phyloP scores from a whole-genome alignment of 495 filamentous ascomycete species.

The Penicillium maclennaniae region DNA sequence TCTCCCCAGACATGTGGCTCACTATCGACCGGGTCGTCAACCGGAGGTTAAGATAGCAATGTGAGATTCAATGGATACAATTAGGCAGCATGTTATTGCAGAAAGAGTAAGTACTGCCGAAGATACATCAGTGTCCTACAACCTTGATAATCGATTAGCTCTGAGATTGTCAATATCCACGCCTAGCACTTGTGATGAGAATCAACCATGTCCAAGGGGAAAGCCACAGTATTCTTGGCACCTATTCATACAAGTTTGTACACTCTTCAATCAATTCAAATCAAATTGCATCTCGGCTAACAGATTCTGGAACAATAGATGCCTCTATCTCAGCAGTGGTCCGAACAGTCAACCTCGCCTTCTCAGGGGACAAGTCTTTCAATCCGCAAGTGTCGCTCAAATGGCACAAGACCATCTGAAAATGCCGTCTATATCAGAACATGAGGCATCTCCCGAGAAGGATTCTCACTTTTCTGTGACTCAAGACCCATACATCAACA shows the following conservation, averaged over 20 bases:
- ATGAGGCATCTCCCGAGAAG: background rate
- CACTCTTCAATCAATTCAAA: background rate
- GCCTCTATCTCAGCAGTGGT: slow-evolving; percentile 13
- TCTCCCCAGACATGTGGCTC: background rate
- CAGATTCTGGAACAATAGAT: background rate
- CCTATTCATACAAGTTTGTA: slow-evolving; percentile 7
- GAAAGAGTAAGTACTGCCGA: background rate
- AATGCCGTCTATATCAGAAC: background rate
- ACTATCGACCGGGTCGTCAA: background rate
- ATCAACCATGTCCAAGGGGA: background rate
- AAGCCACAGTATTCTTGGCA: slow-evolving; percentile 4
- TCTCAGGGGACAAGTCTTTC: slow-evolving; percentile 26
- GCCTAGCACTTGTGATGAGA: background rate
- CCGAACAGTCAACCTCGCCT: slow-evolving; percentile 24
- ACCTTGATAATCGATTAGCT: background rate
- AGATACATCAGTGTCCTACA: background rate
- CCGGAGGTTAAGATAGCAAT: background rate
- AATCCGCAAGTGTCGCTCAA: slow-evolving; percentile 9
- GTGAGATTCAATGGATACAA: background rate
- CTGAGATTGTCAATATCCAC: background rate
- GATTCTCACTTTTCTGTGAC: background rate
- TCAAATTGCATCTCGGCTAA: background rate
- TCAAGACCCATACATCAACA: background rate
- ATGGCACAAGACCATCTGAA: slow-evolving; percentile 10
- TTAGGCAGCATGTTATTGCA: background rate